These are phyloP conservation scores for Casaregolazyma lundiana DNA, from an alignment of 1,139 yeast genomes.

Conservation along the genomic window DNA sequence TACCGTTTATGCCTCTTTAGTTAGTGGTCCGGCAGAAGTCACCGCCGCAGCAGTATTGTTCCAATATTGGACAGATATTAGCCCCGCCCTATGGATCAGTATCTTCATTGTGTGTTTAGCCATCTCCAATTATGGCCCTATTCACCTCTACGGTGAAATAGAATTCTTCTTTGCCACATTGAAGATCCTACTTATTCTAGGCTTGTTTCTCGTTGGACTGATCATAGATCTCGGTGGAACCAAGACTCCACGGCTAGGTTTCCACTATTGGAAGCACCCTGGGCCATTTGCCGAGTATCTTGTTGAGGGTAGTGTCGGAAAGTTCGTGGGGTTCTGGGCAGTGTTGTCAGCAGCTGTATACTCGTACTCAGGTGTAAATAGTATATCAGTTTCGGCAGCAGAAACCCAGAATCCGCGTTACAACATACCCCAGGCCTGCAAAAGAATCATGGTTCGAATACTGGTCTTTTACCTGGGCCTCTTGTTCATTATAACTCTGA, in stretches of 20 bases:
- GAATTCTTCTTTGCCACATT: constrained; percentile 32
- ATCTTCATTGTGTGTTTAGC: constrained; percentile 31
- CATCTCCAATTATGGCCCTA: constrained; percentile 33
- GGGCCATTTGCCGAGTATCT: constrained; percentile 59
- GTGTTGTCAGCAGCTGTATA: constrained; percentile 54
- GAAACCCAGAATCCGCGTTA: constrained; percentile 74
- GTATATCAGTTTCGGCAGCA: constrained; percentile 77
- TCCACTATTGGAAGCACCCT: constrained; percentile 82
- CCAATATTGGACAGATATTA: constrained; percentile 32
- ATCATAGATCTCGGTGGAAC: constrained; percentile 33
- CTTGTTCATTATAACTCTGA: constrained; percentile 65
- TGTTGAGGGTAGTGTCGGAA: constrained; percentile 40
- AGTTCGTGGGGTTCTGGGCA: constrained; percentile 31
- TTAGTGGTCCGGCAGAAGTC: constrained; percentile 46
- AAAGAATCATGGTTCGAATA: constrained; percentile 68
- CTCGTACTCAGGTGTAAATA: constrained; percentile 52
- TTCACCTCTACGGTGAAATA: constrained; percentile 35
- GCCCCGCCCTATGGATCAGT: constrained; percentile 33
- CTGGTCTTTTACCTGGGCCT: constrained; percentile 66
- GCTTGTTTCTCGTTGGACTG: constrained; percentile 28
- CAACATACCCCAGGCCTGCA: constrained; percentile 72
- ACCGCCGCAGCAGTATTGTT: constrained; percentile 36
- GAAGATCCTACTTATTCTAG: constrained; percentile 25
- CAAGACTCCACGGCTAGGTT: constrained; percentile 46
- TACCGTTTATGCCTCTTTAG: constrained; percentile 36